These are phyloP conservation scores for Sphagnum contortum DNA, from an alignment of 225 moss, liverwort and hornwort genomes.

Conservation along the genomic window DNA sequence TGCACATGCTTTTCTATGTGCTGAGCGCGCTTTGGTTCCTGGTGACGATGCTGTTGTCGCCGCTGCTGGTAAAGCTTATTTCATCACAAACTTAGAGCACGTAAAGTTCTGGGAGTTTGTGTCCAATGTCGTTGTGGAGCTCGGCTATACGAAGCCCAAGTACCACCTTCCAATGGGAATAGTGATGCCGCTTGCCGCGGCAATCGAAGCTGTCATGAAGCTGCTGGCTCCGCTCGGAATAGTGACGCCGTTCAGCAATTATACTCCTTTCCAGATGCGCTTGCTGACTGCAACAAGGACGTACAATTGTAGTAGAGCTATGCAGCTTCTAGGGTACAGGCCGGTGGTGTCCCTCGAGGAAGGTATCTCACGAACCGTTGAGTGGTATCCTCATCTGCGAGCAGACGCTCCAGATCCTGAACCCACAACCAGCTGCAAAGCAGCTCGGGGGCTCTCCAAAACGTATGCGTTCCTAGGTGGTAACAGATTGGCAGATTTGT, in stretches of 20 bases:
- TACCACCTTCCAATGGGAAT: constrained; percentile 25
- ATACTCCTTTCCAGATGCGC: constrained; percentile 73
- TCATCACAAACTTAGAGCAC: constrained; percentile 78
- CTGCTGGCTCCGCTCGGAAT: constrained; percentile 48
- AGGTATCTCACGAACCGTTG: constrained; percentile 66
- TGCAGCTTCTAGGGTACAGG: constrained; percentile 55
- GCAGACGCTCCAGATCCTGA: constrained; percentile 31
- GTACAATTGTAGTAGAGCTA: constrained; percentile 63
- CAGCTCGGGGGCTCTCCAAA: constrained; percentile 30
- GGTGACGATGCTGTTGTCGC: constrained; percentile 36
- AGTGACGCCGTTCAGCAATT: constrained; percentile 54
- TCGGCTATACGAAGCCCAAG: constrained; percentile 23
- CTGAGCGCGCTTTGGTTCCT: constrained; percentile 56
- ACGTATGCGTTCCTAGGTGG: constrained; percentile 41
- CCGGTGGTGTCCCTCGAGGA: constrained; percentile 67
- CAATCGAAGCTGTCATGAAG: constrained; percentile 46
- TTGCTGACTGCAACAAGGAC: constrained; percentile 66
- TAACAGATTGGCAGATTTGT: constrained; percentile 49
- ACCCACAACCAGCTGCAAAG: constrained; percentile 15
- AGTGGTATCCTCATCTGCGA: constrained; percentile 48
- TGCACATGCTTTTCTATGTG: constrained; percentile 83
- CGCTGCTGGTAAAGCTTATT: constrained; percentile 73
- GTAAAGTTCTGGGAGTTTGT: constrained; percentile 1
- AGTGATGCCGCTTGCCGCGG: constrained; percentile 53
- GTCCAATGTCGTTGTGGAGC: too few species aligned